phyloP scores from a whole-genome alignment of 192 early-diverging fungal genomes.

The Blastocladiella britannica region DNA sequence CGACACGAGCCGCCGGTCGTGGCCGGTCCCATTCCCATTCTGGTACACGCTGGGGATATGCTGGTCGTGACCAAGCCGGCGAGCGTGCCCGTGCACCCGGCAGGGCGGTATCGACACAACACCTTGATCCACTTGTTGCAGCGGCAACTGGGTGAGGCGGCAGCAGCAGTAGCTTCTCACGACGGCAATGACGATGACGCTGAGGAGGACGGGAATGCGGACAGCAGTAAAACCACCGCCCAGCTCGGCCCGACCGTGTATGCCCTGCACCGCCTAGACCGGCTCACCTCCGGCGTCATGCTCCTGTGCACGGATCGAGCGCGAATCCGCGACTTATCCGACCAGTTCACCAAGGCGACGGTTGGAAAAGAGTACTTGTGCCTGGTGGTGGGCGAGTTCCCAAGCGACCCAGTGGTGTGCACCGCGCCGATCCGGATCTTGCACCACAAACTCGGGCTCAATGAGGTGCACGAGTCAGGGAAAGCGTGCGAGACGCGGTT shows the following conservation, averaged over 20 bases:
- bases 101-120: constrained; percentile 76
- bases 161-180: constrained; percentile 25
- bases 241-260: constrained; percentile 6
- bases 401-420: constrained; percentile 37
- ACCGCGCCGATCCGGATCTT: constrained; percentile 65
- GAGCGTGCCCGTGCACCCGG: constrained; percentile 62
- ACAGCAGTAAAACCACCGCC: constrained; percentile 9
- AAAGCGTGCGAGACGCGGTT: constrained; percentile 70
- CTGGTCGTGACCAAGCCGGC: constrained; percentile 75
- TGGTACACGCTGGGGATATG: constrained; percentile 33
- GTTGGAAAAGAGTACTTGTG: constrained; percentile 78
- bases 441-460: constrained; percentile 71
- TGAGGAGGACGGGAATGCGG: constrained; percentile 2
- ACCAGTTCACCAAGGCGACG: constrained; percentile 34
- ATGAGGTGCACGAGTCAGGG: constrained; percentile 61
- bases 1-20: constrained; percentile 88
- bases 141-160: constrained; percentile 30
- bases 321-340: constrained; percentile 38
- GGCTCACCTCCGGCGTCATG: constrained; percentile 81
- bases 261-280: constrained; percentile 78
- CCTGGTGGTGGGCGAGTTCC: constrained; percentile 73
- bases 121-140: constrained; percentile 46
- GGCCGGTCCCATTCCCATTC: constrained; percentile 34
- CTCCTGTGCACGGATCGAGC: constrained; percentile 42
- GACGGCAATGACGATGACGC: not conserved